These are phyloP conservation scores for Dactylellina haptotyla DNA, from an alignment of 2,329 filamentous ascomycete genomes.

Conservation along the genomic window DNA sequence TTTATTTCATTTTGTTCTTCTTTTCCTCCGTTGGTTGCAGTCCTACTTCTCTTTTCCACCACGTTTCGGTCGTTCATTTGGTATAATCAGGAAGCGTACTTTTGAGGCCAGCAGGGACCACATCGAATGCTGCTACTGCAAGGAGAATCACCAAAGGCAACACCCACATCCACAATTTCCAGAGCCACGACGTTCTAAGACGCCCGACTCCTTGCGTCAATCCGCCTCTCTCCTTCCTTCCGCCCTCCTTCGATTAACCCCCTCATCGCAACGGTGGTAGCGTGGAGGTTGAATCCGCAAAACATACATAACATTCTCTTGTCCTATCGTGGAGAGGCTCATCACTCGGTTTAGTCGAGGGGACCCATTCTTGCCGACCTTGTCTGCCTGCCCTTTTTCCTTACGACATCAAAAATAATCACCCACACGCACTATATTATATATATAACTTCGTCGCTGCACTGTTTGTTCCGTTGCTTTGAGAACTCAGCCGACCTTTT, in stretches of 20 bases:
- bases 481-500: slow-evolving; percentile 43
- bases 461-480: slow-evolving; percentile 38
- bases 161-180: slow-evolving; percentile 22
- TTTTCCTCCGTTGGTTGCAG: slow-evolving; percentile 5
- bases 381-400: slow-evolving; percentile 28
- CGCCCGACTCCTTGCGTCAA: slow-evolving; percentile 52
- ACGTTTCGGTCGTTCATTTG: slow-evolving; percentile 52
- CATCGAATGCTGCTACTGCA: slow-evolving; percentile 34
- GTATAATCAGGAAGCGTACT: slow-evolving; percentile 36
- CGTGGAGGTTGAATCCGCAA: slow-evolving; percentile 9
- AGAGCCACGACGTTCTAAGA: slow-evolving; percentile 35
- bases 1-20: slow-evolving; percentile 8
- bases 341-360: slow-evolving; percentile 24
- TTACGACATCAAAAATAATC: slow-evolving; percentile 5
- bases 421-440: slow-evolving; percentile 4
- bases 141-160: slow-evolving; percentile 32
- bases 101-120: slow-evolving; percentile 4
- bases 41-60: slow-evolving; percentile 21
- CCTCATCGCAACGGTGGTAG: slow-evolving; percentile 33
- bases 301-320: slow-evolving; percentile 36
- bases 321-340: slow-evolving; percentile 18
- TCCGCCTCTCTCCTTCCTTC: slow-evolving; percentile 46
- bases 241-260: slow-evolving; percentile 39
- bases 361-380: slow-evolving; percentile 42
- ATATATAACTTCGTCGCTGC: slow-evolving; percentile 47